These are phyloP conservation scores for Aechmea fasciata DNA, from an alignment of 176 grass and related monocot species.

Conservation along the genomic window DNA sequence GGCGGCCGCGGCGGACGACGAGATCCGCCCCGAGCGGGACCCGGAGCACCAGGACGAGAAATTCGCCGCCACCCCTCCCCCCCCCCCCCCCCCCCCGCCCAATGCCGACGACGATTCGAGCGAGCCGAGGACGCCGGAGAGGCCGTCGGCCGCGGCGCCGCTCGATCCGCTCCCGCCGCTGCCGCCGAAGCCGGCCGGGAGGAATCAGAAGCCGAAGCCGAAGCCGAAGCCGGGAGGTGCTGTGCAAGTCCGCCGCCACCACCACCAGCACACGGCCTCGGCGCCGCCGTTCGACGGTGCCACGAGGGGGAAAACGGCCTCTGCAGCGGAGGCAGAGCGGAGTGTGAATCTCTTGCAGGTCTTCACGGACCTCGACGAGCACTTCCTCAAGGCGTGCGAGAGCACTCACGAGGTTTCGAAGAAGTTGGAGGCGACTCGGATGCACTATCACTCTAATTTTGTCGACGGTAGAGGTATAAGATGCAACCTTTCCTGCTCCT, in stretches of 20 bases:
- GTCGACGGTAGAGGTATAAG: slow-evolving; percentile 61
- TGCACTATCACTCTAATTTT: slow-evolving; percentile 99
- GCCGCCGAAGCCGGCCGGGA: slow-evolving; percentile 36
- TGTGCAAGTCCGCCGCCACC: slow-evolving; percentile 20
- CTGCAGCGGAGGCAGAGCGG: slow-evolving; percentile 16
- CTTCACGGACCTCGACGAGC: slow-evolving; percentile 62
- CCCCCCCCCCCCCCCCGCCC: slow-evolving; percentile 26
- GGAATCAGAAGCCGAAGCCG: slow-evolving; percentile 36
- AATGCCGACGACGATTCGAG: slow-evolving; percentile 21
- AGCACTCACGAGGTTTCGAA: slow-evolving; percentile 74
- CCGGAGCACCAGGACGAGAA: slow-evolving; percentile 30
- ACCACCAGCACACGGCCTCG: slow-evolving; percentile 80
- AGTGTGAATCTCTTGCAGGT: slow-evolving; percentile 50
- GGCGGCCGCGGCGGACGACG: slow-evolving; percentile 43
- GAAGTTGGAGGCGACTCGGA: slow-evolving; percentile 79
- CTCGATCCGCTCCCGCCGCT: slow-evolving; percentile 18
- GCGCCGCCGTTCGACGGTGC: slow-evolving; percentile 41
- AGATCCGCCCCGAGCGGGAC: slow-evolving; percentile 32
- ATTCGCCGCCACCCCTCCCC: slow-evolving; percentile 34
- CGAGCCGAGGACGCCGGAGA: slow-evolving; percentile 57
- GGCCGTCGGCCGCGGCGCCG: slow-evolving; percentile 22
- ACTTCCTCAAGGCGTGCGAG: slow-evolving; percentile 78
- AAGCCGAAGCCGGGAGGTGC: slow-evolving; percentile 34
- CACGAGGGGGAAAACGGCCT: slow-evolving; percentile 42
- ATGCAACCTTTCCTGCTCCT: slow-evolving; percentile 8